Percentiles rank a stretch among this genome's conserved stretches.
Evolutionary conservation across 2,329 filamentous ascomycete genomes (phyloP).

Genomic region (Bipolaris bicolor): DNA sequence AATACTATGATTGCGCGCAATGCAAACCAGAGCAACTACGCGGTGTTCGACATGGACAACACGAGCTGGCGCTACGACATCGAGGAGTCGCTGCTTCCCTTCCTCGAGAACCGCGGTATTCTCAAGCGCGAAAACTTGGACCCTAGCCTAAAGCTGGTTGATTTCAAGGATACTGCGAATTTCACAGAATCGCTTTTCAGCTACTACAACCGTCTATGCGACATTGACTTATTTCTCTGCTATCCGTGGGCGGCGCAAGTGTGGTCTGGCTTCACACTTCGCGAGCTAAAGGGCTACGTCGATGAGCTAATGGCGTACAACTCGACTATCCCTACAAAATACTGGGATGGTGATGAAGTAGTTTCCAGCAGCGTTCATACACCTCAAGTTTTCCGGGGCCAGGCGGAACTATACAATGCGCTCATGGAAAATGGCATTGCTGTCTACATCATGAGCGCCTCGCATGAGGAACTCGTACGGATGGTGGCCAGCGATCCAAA

Average conservation of each 20-base stretch:
- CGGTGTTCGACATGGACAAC: slow-evolving; percentile 44
- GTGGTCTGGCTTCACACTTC: slow-evolving; percentile 36
- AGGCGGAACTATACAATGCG: slow-evolving; percentile 38
- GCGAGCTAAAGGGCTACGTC: slow-evolving; percentile 35
- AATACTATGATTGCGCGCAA: slow-evolving; percentile 38
- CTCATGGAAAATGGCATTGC: slow-evolving; percentile 39
- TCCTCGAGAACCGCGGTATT: slow-evolving; percentile 41
- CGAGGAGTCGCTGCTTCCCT: slow-evolving; percentile 39
- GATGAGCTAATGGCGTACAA: slow-evolving; percentile 41
- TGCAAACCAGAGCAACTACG: slow-evolving; percentile 41
- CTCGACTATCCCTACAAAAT: slow-evolving; percentile 29
- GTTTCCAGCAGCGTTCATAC: slow-evolving; percentile 25
- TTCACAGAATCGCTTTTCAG: slow-evolving; percentile 40
- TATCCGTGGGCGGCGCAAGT: slow-evolving; percentile 42
- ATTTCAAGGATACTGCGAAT: slow-evolving; percentile 43
- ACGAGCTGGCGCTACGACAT: slow-evolving; percentile 41
- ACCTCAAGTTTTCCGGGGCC: slow-evolving; percentile 35
- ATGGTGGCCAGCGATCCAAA: slow-evolving; percentile 42
- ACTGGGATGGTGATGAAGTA: slow-evolving; percentile 38
- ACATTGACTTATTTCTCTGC: slow-evolving; percentile 39
- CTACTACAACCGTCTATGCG: slow-evolving; percentile 41
- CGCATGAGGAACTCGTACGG: slow-evolving; percentile 42
- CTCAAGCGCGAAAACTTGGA: slow-evolving; percentile 39
- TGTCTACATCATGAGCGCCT: slow-evolving; percentile 40
- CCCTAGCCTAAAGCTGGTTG: slow-evolving; percentile 37